Base-by-base conservation (phyloP, 345 rosid species). In the Laguncularia racemosa region DNA sequence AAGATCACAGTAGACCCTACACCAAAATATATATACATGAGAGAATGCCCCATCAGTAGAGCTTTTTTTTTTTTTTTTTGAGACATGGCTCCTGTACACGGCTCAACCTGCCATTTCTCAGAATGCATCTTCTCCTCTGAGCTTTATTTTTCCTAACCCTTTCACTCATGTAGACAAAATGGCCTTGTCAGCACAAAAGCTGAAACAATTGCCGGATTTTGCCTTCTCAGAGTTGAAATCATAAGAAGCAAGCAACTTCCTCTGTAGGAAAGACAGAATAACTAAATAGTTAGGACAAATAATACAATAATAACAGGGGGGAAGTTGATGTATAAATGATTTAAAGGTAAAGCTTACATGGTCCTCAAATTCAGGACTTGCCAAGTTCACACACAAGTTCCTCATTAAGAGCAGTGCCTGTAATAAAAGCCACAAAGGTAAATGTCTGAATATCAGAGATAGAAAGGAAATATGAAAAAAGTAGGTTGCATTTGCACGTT, bases 381-480 rank as follows among this genome's bases (percentile, higher is more conserved):
- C 67, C 71, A 89, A 72, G 76, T 89, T 92, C 64, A 69, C 51
- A 6, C 84, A 66, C 13, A 89, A 87, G 77, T 92, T 92, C 66
- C 79, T 84, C 98, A 89, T 86, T 71, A 92, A 71, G 68, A 86
- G 50, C 63, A 80, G 44, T 15, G 67, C 91, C 96, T 92, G 83
- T 23, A 44, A 63, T 19, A 62, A 6, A 64, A 20, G 59, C 61
- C 59, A 70, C 10, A 21, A 57, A 20, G 19, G n/a, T 63, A 46
- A 16, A 20, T 55, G 4, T 14, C 43, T 13, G 16, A 57, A 60
- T 48, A 26, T 6, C 7, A 17, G 19, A 15, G 44, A 8, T 13
- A 21, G 17, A 26, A 26, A 16, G 16, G 16, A 4, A 53, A 26
- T 6, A 10, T 52, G 3, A n/a, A 17, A 49, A 16, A 49, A 17